Conservation (phyloP, 1,284 basidiomycete species). For the Neonothopanus nambi region DNA sequence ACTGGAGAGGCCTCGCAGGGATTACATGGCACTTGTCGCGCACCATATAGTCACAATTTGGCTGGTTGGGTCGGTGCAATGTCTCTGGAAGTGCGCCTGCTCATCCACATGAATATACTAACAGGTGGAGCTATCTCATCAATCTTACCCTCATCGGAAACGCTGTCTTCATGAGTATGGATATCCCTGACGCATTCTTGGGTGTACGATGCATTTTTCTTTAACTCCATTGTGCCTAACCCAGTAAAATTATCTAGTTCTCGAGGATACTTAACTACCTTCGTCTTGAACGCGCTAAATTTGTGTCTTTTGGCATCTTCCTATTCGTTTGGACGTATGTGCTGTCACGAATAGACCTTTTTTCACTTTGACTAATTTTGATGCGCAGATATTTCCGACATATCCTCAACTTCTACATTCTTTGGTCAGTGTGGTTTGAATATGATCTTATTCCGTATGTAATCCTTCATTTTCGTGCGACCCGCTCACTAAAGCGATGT, state of each 20-base stretch:
- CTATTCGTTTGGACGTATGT: conserved; percentile 81
- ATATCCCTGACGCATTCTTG: conserved; percentile 89
- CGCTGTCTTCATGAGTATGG: conserved; percentile 95
- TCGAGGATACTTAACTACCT: conserved; percentile 90
- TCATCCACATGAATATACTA: conserved; percentile 10
- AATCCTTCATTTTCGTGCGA: neutral
- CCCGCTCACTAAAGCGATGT: neutral
- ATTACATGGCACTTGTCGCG: conserved; percentile 83
- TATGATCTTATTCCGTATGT: conserved; percentile 81
- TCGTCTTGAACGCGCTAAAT: conserved; percentile 63
- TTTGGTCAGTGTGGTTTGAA: conserved; percentile 86
- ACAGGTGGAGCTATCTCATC: conserved; percentile 84
- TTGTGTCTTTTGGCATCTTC: conserved; percentile 69
- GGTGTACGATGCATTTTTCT: conserved; percentile 55
- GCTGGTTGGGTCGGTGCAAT: conserved; percentile 73
- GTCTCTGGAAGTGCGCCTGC: conserved; percentile 8
- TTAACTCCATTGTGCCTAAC: no score
- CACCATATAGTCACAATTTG: conserved; percentile 95
- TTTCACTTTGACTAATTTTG: neutral
- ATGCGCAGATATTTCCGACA: conserved; percentile 88
- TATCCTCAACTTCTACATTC: conserved; percentile 86
- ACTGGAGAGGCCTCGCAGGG: conserved; percentile 93
- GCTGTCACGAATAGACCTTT: conserved; percentile 1
- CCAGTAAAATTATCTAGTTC: conserved; percentile 55
- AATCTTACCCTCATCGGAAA: conserved; percentile 90